phyloP scores from a whole-genome alignment of 2,329 filamentous ascomycete species.

The Colletotrichum musae region DNA sequence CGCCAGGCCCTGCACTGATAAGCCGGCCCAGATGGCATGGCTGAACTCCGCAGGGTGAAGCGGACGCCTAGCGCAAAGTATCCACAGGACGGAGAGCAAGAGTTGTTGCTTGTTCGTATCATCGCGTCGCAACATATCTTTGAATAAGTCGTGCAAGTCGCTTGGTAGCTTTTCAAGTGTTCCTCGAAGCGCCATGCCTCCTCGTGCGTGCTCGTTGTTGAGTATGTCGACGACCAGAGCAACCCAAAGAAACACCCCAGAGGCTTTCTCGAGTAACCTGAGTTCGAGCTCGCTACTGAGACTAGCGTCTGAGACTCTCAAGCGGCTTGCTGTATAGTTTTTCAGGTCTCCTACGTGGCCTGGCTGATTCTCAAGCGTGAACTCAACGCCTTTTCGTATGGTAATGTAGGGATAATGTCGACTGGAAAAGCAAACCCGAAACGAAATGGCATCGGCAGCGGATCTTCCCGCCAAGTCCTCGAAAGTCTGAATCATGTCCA shows the following conservation, averaged over 20 bases:
- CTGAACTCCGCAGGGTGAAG: constrained; percentile 62
- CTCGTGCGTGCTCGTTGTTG: constrained; percentile 51
- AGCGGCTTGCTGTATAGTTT: constrained; percentile 48
- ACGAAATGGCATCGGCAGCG: background rate
- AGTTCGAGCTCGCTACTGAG: background rate
- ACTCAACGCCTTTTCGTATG: constrained; percentile 44
- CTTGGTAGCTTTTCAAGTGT: too few relatives aligned
- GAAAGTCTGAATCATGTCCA: constrained; percentile 16
- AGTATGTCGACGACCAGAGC: constrained; percentile 57
- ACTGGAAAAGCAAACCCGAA: constrained; percentile 44
- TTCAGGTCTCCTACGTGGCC: constrained; percentile 55
- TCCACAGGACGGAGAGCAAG: constrained; percentile 64
- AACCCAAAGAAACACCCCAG: constrained; percentile 61
- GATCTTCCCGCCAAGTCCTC: constrained; percentile 16
- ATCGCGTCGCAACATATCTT: constrained; percentile 65
- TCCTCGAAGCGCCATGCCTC: constrained; percentile 44
- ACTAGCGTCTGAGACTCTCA: constrained; percentile 41
- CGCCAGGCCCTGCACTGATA: constrained; percentile 6
- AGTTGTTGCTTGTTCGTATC: constrained; percentile 55
- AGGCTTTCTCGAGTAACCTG: constrained; percentile 53
- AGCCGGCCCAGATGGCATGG: constrained; percentile 53
- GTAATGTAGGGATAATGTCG: constrained; percentile 48
- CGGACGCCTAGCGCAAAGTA: constrained; percentile 64
- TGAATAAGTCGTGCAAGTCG: constrained; percentile 63
- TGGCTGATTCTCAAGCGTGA: constrained; percentile 53